These are phyloP conservation scores for Asterionellopsis glacialis DNA, from an alignment of 108 stramenopile genomes.

Conservation along the genomic window DNA sequence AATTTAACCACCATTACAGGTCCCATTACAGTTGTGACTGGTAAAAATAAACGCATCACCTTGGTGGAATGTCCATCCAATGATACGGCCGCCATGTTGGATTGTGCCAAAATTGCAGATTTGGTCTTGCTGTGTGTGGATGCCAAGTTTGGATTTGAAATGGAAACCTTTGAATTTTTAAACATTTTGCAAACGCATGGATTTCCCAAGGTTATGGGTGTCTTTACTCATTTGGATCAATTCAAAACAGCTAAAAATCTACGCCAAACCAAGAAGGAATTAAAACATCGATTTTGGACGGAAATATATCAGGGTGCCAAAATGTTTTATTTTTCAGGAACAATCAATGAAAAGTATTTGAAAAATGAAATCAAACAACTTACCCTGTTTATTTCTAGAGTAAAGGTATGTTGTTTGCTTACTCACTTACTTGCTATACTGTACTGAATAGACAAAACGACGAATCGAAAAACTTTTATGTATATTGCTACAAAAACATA, in stretches of 20 bases:
- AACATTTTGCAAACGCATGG: slow-evolving; percentile 97
- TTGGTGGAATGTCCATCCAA: slow-evolving; percentile 91
- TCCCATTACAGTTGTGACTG: slow-evolving; percentile 94
- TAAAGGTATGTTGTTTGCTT: slow-evolving; percentile 71
- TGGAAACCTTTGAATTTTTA: slow-evolving; percentile 99
- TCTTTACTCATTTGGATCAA: slow-evolving; percentile 96
- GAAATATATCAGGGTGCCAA: slow-evolving; percentile 99
- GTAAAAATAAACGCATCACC: slow-evolving; percentile 90
- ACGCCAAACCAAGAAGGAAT: slow-evolving; percentile 84
- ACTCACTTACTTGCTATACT: too few relatives aligned
- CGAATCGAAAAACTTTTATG: not conserved
- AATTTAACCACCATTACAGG: slow-evolving; percentile 81
- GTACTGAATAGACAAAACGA: too few relatives aligned
- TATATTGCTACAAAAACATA: too few relatives aligned
- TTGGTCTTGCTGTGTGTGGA: slow-evolving; percentile 95
- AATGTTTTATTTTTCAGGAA: slow-evolving; percentile 95
- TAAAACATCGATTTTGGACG: slow-evolving; percentile 98
- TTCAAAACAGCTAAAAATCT: slow-evolving; percentile 90
- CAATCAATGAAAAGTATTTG: slow-evolving; percentile 92
- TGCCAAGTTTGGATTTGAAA: slow-evolving; percentile 98
- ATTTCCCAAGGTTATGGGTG: slow-evolving; percentile 98
- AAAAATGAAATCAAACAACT: slow-evolving; percentile 94
- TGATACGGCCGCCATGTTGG: slow-evolving; percentile 92
- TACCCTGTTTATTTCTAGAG: slow-evolving; percentile 77
- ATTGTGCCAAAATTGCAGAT: slow-evolving; percentile 98